Base-by-base conservation (phyloP, 352 stramenopile species). In the Phytophthora boehmeriae region DNA sequence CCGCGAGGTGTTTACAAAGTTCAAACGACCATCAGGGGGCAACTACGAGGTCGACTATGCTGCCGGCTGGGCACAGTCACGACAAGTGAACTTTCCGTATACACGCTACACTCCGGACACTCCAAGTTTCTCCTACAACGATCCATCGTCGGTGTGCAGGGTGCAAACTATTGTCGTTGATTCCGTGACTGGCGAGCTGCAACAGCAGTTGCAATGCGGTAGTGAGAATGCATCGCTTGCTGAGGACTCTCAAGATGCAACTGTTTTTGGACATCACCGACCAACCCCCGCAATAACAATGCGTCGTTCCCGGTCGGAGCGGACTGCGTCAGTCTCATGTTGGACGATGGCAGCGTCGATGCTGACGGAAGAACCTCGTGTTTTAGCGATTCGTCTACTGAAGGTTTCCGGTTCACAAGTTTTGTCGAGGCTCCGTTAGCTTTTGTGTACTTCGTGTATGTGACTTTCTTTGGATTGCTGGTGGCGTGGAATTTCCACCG, bases 231-330 rank as follows among this genome's bases (percentile, higher is more conserved):
- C 60, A 23, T 73, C 72, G 9, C 50, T 77, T 39, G 35, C 20
- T 1, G 46, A 69, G 17, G 38, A 77, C 38, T 76, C 72, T 0
- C 68, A 49, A 19, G 65, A 81, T 14, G 20, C 59, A 4, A 64
- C 50, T 0, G 60, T 83, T 19, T 86, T 48, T 83, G 73, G 73
- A 83, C 73, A 17, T 85, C 59, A 3, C 63, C 54, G 5, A 66
- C 64, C 22, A 83, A 83, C 27, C 53, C 60, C 10, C 63, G 62
- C 14, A 85, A 85, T 52, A 82, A 82, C 56, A 85, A 85, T 41
- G 73, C 73, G 35, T 80, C 63, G 5, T 82, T 85, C 38, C 75
- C 75, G 4, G 45, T 82, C 17, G 73, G 71, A 45, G 75, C 73
- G 0, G 28, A 59, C 6, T 85, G 73, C 54, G 48, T 46, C 3